phyloP scores from a whole-genome alignment of 805 yeast species.

The Candida xiaguanensis region DNA sequence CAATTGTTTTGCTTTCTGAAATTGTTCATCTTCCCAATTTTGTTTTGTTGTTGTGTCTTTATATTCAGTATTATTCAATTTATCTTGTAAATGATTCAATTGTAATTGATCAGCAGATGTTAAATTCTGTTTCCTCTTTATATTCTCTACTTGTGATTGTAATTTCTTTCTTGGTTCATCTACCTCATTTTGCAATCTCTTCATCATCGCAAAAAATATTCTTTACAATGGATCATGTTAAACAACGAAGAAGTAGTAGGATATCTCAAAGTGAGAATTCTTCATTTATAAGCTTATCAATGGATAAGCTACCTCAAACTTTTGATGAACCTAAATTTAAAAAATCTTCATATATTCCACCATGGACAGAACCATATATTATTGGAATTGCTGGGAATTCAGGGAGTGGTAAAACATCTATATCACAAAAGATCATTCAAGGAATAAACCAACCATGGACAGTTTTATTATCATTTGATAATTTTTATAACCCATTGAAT shows the following conservation, averaged over 20 bases:
- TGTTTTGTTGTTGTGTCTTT: constrained; percentile 7
- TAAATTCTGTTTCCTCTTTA: constrained; percentile 50
- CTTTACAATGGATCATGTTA: constrained; percentile 2
- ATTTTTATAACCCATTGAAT: constrained; percentile 77
- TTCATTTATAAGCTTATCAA: constrained; percentile 22
- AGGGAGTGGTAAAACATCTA: constrained; percentile 91
- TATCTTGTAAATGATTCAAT: constrained; percentile 2
- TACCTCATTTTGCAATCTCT: neutral
- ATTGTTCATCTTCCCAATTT: constrained; percentile 54
- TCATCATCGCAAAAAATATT: constrained; percentile 4
- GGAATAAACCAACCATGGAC: constrained; percentile 91
- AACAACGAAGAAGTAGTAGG: constrained; percentile 16
- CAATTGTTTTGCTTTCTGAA: constrained; percentile 35
- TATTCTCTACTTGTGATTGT: constrained; percentile 5
- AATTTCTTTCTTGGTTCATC: constrained; percentile 1
- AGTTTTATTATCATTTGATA: constrained; percentile 81
- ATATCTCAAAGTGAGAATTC: constrained; percentile 20
- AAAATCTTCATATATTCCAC: constrained; percentile 30
- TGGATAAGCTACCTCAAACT: constrained; percentile 1
- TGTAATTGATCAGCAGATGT: constrained; percentile 27
- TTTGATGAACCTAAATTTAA: neutral
- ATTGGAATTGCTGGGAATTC: constrained; percentile 49
- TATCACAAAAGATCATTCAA: constrained; percentile 77
- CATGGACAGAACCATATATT: constrained; percentile 42
- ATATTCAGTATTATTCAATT: constrained; percentile 3